phyloP scores from a whole-genome alignment of 2,329 filamentous ascomycete genomes.

The Zymoseptoria pseudotritici region DNA sequence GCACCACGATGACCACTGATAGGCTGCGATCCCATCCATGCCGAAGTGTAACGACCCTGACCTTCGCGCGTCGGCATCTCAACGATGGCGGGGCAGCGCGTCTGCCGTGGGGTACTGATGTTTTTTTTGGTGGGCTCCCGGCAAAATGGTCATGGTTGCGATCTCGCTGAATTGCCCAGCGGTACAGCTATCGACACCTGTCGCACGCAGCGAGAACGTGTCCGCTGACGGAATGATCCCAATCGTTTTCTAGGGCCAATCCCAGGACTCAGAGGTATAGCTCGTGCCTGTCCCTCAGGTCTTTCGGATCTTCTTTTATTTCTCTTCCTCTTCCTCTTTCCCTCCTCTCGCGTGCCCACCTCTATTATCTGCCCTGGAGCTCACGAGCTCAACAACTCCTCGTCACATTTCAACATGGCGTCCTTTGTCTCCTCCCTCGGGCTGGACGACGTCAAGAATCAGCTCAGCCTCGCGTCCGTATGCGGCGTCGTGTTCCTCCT shows the following conservation, averaged over 20 bases:
- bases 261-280: not conserved
- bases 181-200: not conserved
- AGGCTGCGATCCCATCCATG: not conserved
- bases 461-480: conserved; percentile 29
- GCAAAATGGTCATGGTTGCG: conserved; percentile 1
- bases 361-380: not conserved
- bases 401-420: conserved; percentile 18
- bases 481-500: conserved; percentile 28
- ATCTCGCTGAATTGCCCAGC: not conserved
- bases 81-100: conserved; percentile 2
- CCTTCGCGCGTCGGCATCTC: not conserved
- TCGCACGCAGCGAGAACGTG: not conserved
- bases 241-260: not conserved
- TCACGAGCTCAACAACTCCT: conserved; percentile 15
- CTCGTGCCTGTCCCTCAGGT: not conserved
- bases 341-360: conserved; percentile 12
- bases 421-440: conserved; percentile 17
- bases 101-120: conserved; percentile 1
- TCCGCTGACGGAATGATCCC: not conserved
- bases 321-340: conserved; percentile 1
- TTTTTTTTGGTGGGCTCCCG: conserved; percentile 1
- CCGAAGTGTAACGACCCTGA: not conserved
- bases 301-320: conserved; percentile 1
- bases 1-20: conserved; percentile 1
- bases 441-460: conserved; percentile 25